Percentiles rank a stretch among this genome's conserved stretches.
These are phyloP conservation scores for Mesembryanthemum crystallinum DNA, from an alignment of 148 eudicot species.

Conservation along the genomic window DNA sequence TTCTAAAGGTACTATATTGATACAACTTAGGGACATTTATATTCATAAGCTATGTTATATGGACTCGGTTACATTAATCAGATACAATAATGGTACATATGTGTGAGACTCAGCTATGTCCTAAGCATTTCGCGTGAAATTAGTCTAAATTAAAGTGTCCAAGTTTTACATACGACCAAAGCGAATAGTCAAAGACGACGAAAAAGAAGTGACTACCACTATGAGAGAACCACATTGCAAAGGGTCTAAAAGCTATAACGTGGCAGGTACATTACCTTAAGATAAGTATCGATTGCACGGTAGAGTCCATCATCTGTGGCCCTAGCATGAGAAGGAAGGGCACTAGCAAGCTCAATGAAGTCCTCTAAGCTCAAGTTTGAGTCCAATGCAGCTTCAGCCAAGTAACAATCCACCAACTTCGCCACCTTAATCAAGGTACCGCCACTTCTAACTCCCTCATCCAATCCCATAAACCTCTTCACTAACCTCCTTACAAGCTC, in stretches of 20 bases:
- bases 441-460: conserved; percentile 49
- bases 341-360: conserved; percentile 62
- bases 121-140: too few relatives aligned
- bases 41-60: neutral
- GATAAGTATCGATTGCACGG: conserved; percentile 77
- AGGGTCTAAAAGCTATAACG: neutral
- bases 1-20: neutral
- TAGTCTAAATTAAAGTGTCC: too few relatives aligned
- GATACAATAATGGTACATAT: neutral
- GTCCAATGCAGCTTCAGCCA: conserved; percentile 74
- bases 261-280: conserved; percentile 48
- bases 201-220: neutral
- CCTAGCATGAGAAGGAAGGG: conserved; percentile 72
- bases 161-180: too few relatives aligned
- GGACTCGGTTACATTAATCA: neutral
- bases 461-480: conserved; percentile 45
- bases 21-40: neutral
- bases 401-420: conserved; percentile 65
- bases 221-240: neutral
- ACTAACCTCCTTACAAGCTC: conserved; percentile 61
- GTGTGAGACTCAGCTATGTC: too few relatives aligned
- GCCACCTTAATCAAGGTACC: conserved; percentile 61
- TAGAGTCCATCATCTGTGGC: conserved; percentile 67
- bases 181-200: neutral
- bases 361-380: conserved; percentile 45